These are phyloP conservation scores for Aristolochia fimbriata DNA, from an alignment of 164 flowering plant species.

Conservation along the genomic window DNA sequence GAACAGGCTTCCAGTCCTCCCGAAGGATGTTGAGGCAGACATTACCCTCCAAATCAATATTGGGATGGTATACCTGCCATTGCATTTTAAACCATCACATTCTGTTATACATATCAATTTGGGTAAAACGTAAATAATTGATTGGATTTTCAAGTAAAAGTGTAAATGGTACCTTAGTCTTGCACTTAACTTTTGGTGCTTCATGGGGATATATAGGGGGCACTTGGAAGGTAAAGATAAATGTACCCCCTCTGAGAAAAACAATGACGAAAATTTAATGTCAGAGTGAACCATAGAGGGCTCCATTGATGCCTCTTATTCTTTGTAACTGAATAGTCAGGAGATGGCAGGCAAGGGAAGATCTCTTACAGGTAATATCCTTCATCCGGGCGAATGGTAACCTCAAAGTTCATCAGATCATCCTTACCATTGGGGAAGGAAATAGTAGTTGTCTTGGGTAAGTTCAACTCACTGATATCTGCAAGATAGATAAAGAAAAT, in stretches of 20 bases:
- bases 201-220: constrained; percentile 61
- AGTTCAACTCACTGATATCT: constrained; percentile 67
- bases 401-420: constrained; percentile 70
- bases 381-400: constrained; percentile 57
- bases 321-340: too few species aligned
- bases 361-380: constrained; percentile 56
- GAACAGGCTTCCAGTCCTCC: constrained; percentile 85
- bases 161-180: constrained; percentile 46
- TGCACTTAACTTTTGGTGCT: constrained; percentile 75
- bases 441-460: constrained; percentile 47
- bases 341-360: neutral
- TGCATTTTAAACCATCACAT: neutral
- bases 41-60: constrained; percentile 75
- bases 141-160: neutral
- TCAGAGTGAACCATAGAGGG: neutral
- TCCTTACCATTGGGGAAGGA: constrained; percentile 64
- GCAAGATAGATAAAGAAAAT: neutral
- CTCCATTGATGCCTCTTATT: too few species aligned
- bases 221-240: constrained; percentile 50
- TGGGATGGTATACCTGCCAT: constrained; percentile 72
- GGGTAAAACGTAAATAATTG: neutral
- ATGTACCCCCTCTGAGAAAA: constrained; percentile 40
- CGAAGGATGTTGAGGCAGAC: constrained; percentile 78
- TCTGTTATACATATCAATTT: neutral
- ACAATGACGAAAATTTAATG: too few species aligned